Base-by-base conservation (phyloP, 163 green algal genomes). In the Chlamydomonas reinhardtii region DNA sequence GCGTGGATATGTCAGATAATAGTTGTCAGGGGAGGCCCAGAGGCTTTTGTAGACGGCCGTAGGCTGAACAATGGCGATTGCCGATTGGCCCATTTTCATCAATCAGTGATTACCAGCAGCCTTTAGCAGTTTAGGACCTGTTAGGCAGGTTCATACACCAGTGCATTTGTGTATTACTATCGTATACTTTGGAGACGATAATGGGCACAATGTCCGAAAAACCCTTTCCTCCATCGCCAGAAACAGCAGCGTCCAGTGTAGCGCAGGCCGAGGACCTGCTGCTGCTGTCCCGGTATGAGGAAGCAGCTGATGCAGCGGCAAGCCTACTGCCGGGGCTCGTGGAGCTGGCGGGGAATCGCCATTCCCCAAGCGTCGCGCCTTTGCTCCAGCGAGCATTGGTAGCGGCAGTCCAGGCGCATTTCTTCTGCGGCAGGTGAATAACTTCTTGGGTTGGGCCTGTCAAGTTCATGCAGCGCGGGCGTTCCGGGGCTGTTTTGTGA, bases 361-460 rank as follows among this genome's bases (percentile, higher is more conserved):
- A 29, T 4, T 15, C 16, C 4, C 22, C 4, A 43, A 15, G 24
- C 22, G 15, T 5, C 34, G 68, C 71, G 14, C 52, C 66, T 29
- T 25, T 72, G 12, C 79, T 78, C 9, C 79, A 85, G 32, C 79
- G 79, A 32, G 68, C 34, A 25, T 34, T 77, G 4, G 32, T 85
- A 15, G 61, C 54, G 32, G 22, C 79, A 11, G 20, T 85, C 34
- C 79, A 85, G 31, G 79, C 79, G 3, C 79, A 85, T 31, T 73
- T 85, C 15, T 78, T 78, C 25, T 64, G 32, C 14, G 79, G 79
- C 32, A 77, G 79, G 79, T 64, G 48, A n/a, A n/a, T n/a, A n/a
- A n/a, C n/a, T n/a, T n/a, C n/a, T n/a, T n/a, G n/a, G n/a, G n/a
- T n/a, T n/a, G n/a, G n/a, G n/a, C n/a, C n/a, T n/a, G n/a, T n/a